These are phyloP conservation scores for Colletotrichum siamense DNA, from an alignment of 2,329 filamentous ascomycete species.

Conservation along the genomic window DNA sequence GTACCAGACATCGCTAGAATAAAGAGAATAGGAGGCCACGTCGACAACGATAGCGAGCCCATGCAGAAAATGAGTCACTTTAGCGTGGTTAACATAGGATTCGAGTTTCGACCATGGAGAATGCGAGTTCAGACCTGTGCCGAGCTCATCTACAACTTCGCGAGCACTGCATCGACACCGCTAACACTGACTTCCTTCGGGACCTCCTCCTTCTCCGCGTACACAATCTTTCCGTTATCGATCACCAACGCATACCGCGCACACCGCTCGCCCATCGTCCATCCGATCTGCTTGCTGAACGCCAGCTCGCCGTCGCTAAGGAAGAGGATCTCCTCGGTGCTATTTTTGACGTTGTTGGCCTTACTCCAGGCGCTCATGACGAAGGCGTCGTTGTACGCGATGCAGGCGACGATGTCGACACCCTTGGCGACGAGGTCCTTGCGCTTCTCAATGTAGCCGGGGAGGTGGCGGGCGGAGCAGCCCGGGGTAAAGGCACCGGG, in stretches of 20 bases:
- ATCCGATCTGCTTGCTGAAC: conserved; percentile 81
- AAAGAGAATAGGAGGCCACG: too few species aligned
- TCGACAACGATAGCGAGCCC: too few species aligned
- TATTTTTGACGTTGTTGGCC: conserved; percentile 76
- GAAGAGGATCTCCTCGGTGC: conserved; percentile 71
- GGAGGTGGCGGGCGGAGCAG: conserved; percentile 82
- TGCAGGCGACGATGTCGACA: conserved; percentile 80
- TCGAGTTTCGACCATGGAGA: too few species aligned
- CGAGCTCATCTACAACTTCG: conserved; percentile 49
- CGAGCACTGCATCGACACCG: conserved; percentile 57
- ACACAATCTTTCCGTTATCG: conserved; percentile 82
- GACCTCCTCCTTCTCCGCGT: conserved; percentile 75
- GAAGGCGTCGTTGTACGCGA: conserved; percentile 83
- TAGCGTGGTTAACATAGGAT: too few species aligned
- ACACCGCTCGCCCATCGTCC: conserved; percentile 76
- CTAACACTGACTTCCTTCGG: conserved; percentile 50
- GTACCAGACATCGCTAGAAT: too few species aligned
- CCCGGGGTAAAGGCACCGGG: conserved; percentile 84
- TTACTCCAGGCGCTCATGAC: conserved; percentile 92
- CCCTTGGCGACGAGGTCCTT: conserved; percentile 77
- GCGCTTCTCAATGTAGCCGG: conserved; percentile 77
- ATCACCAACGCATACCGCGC: conserved; percentile 80
- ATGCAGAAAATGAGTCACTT: too few species aligned
- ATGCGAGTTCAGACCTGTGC: background rate
- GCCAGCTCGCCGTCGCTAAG: conserved; percentile 70